These are phyloP conservation scores for Chalciporus piperatus DNA, from an alignment of 768 basidiomycete species.

Conservation along the genomic window DNA sequence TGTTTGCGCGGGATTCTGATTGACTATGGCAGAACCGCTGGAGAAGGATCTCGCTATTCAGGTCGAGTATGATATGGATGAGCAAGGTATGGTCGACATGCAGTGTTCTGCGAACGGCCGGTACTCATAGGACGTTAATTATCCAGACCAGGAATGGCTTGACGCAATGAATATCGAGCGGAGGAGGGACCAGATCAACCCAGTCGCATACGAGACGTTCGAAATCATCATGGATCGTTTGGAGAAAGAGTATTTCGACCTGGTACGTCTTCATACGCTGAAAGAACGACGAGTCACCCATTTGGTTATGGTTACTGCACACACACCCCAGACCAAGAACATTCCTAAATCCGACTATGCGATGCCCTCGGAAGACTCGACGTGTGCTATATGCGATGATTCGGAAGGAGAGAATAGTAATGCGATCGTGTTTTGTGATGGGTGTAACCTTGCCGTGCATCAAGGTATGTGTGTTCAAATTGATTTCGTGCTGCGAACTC, in stretches of 20 bases:
- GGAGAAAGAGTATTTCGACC: constrained; percentile 98
- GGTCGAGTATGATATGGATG: constrained; percentile 99
- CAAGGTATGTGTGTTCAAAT: constrained; percentile 69
- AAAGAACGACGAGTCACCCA: background rate
- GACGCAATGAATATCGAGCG: constrained; percentile 80
- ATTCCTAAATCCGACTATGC: constrained; percentile 87
- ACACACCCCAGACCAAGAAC: constrained; percentile 71
- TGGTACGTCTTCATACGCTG: constrained; percentile 49
- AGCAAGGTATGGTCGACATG: constrained; percentile 65
- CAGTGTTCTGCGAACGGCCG: background rate
- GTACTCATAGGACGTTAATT: constrained; percentile 6
- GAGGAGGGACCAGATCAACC: constrained; percentile 67
- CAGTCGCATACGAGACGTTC: constrained; percentile 80
- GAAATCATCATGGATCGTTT: constrained; percentile 97
- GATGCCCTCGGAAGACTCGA: constrained; percentile 92
- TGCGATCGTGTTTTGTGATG: constrained; percentile 98
- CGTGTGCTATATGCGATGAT: constrained; percentile 96
- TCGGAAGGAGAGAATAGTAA: constrained; percentile 98
- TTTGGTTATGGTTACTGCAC: background rate
- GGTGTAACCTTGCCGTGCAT: constrained; percentile 98
- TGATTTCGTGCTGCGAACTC: background rate
- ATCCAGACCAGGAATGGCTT: constrained; percentile 90
- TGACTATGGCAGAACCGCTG: constrained; percentile 65
- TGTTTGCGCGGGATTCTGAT: constrained; percentile 5
- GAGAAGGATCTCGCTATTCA: constrained; percentile 89